A percentile compares a stretch with the other conserved stretches of the same genome.
Conservation (phyloP, 441 rosid species). For the Brassica hybrid region DNA sequence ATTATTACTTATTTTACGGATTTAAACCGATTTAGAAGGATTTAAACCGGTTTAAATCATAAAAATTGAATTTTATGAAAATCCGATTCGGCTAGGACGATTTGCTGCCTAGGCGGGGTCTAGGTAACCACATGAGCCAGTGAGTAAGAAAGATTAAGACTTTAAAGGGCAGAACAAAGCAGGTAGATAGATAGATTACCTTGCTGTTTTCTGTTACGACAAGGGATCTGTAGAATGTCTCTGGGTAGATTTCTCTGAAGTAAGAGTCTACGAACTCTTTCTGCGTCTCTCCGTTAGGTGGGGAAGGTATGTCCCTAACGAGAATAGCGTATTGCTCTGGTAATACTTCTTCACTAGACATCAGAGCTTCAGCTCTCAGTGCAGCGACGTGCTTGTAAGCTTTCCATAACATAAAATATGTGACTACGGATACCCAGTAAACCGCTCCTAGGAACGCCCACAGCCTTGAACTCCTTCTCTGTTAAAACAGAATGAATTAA, state of each 20-base stretch:
- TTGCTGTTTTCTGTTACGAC: constrained; percentile 70
- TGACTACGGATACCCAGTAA: constrained; percentile 83
- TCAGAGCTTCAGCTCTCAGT: constrained; percentile 73
- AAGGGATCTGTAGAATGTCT: constrained; percentile 84
- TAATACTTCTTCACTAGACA: constrained; percentile 55
- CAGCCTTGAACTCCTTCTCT: constrained; percentile 65
- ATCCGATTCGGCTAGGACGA: no score
- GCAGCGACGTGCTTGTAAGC: constrained; percentile 78
- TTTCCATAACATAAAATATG: constrained; percentile 79
- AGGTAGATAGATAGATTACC: constrained; percentile 46
- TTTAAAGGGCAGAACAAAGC: constrained; percentile 6
- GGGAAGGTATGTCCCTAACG: constrained; percentile 77
- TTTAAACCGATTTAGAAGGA: no score
- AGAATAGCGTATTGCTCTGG: constrained; percentile 86
- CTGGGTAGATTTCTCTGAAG: constrained; percentile 74
- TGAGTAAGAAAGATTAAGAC: constrained; percentile 1
- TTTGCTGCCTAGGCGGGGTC: no score
- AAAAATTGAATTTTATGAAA: no score
- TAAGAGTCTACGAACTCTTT: constrained; percentile 89
- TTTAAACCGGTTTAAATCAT: no score
- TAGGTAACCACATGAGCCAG: not conserved
- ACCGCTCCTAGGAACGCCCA: constrained; percentile 72
- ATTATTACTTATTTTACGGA: no score
- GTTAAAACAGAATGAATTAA: constrained; percentile 15
- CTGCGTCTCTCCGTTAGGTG: constrained; percentile 56